Base-by-base conservation (phyloP, 352 stramenopile genomes). In the Pythium pectinolyticum region DNA sequence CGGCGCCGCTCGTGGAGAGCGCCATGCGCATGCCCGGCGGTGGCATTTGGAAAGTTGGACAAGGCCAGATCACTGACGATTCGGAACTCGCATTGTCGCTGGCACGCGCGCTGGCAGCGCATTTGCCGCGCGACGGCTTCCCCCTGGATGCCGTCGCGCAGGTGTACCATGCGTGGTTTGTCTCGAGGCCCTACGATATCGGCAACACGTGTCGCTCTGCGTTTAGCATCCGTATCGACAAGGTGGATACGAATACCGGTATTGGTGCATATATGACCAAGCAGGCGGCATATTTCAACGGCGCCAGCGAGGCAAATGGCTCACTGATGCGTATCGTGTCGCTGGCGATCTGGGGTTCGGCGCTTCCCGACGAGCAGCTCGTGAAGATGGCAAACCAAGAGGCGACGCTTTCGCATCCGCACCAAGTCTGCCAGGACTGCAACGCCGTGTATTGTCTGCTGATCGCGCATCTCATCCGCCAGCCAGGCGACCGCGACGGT, bases 1-100 rank as follows among this genome's bases (percentile, higher is more conserved):
- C 56, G 24, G 19, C 55, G 9, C 6, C 37, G 4, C 51, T 72
- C 32, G 74, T 75, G 8, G 55, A 57, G 9, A 24, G 17, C 3
- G 78, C 78, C 1, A 75, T 88, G 72, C 43, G 51, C 41, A 83
- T 88, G 78, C 76, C 78, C 11, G 78, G 78, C 35, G 76, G 74
- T n/a, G 76, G 78, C 19, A 30, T 77, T 43, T 80, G 74, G 24
- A 12, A 41, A 3, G 50, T 85, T 34, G 78, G 78, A 31, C 48
- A 40, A 5, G 78, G 78, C 8, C 78, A 88, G 48, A 84, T 78
- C 68, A 88, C 78, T 6, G 78, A 88, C 73, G 78, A 88, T 67
- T 86, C 74, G 62, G 78, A 88, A 70, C 65, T 85, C 14, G 72
- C 78, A 54, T 51, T 88, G 51, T 72, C 74, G 45, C 67, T 84